A percentile compares a stretch with the other conserved stretches of the same genome.
Conservation (phyloP, 306 rosid species). For the Sesbania bispinosa region DNA sequence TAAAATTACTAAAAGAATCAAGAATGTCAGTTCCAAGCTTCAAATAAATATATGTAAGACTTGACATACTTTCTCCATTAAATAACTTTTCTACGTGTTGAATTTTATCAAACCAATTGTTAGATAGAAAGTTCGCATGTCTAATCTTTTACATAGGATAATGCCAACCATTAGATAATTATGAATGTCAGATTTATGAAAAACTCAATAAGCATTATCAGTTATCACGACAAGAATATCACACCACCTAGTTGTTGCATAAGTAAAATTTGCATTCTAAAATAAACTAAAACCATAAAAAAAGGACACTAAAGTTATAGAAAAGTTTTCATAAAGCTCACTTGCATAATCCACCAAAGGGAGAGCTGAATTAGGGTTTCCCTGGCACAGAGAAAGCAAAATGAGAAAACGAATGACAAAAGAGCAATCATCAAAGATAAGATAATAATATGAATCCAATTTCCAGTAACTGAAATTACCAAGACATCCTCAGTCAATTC, state of each 20-base stretch:
- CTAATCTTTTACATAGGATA: neutral
- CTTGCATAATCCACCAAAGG: constrained; percentile 71
- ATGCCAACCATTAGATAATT: neutral
- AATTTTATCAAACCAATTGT: neutral
- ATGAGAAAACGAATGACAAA: constrained; percentile 12
- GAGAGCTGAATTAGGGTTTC: constrained; percentile 37
- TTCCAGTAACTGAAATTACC: constrained; percentile 41
- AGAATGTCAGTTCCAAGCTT: constrained; percentile 12
- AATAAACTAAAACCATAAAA: neutral
- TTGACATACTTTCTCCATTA: neutral
- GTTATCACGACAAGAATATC: neutral
- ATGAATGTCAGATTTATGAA: neutral
- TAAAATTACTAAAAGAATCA: neutral
- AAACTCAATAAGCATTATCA: too few relatives aligned
- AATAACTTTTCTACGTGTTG: neutral
- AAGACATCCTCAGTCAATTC: constrained; percentile 56
- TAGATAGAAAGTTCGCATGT: neutral
- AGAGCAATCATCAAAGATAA: neutral
- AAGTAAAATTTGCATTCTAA: neutral
- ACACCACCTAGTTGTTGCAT: neutral
- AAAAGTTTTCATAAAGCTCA: constrained; percentile 30
- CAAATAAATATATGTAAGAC: neutral
- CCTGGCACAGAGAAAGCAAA: constrained; percentile 41
- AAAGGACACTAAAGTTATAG: neutral
- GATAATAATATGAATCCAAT: too few relatives aligned